Evolutionary conservation across 2,329 filamentous ascomycete species (phyloP), one percentile per base, ranked within the genome.

Genomic region (Botrytis deweyae): DNA sequence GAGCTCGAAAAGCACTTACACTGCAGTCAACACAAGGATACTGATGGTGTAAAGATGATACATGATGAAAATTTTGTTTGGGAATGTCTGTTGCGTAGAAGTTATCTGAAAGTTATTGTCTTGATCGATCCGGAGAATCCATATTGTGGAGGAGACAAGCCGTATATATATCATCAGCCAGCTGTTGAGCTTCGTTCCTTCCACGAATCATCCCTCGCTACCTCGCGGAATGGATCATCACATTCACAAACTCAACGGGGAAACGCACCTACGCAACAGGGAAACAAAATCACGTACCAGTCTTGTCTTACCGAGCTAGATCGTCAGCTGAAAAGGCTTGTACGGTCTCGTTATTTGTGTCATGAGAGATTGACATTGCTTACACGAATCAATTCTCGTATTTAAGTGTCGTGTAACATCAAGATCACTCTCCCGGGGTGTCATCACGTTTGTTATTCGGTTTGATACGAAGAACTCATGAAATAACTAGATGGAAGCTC

Each of bases 201-300:
- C 46, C 49, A n/a, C 61, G 38, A 59, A 67, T 67, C 46, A 72
- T 66, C 25, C 29, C 38, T 72, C 29, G 42, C 25, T 36, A 42
- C 12, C 29, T 36, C n/a, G 66, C 52, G 70, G 70, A 72, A 72
- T 67, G 62, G 46, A 72, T 58, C 46, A 72, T 67, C 70, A 36
- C 33, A 67, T 67, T 58, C 44, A 67, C 10, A 16, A 65, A 44
- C 46, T 38, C 61, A 25, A 65, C 44, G n/a, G 22, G 6, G 29
- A 33, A 33, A 70, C 38, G 25, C 61, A 58, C 38, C 10, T 61
- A 58, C 52, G 25, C 52, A 62, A 62, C 36, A 25, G 44, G 44
- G 62, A n/a, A 52, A 38, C 20, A 66, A 25, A 52, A 44, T 52
- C 38, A 52, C 44, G 22, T 29, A 58, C 29, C 36, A 42, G 49